A percentile compares a stretch with the other conserved stretches of the same genome.
These are phyloP conservation scores for Acanthamoeba triangularis DNA, from an alignment of 208 protist genomes.

Conservation along the genomic window DNA sequence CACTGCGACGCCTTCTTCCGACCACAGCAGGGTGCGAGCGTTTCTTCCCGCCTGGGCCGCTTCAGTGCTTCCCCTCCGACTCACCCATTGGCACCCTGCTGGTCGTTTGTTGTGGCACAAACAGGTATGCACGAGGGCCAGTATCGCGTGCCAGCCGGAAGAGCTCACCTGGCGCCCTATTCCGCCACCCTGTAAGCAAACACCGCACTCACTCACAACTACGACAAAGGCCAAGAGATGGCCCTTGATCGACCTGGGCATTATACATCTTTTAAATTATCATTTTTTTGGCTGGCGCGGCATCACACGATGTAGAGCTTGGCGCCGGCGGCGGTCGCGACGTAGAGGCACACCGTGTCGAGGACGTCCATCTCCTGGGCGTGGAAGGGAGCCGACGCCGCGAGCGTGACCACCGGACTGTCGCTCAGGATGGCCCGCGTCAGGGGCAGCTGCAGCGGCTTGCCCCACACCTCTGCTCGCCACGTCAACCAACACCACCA, in stretches of 20 bases:
- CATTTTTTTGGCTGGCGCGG: not conserved
- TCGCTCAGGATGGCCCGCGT: slow-evolving; percentile 21
- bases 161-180: not conserved
- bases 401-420: not conserved
- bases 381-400: slow-evolving; percentile 9
- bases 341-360: slow-evolving; percentile 50
- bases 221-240: too few relatives aligned
- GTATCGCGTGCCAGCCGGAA: not conserved
- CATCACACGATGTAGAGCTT: slow-evolving; percentile 20
- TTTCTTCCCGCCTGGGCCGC: not conserved
- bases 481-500: not conserved
- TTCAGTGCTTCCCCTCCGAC: not conserved
- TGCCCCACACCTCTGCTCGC: slow-evolving; percentile 37
- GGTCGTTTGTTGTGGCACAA: too few relatives aligned
- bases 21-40: slow-evolving; percentile 35
- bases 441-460: slow-evolving; percentile 45
- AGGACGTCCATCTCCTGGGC: slow-evolving; percentile 31
- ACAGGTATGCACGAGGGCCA: slow-evolving; percentile 20
- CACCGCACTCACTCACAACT: too few relatives aligned
- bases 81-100: not conserved
- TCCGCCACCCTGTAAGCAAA: not conserved
- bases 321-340: not conserved
- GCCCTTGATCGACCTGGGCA: too few relatives aligned
- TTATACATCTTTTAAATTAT: not conserved
- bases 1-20: slow-evolving; percentile 36